Evolutionary conservation across 768 basidiomycete species (phyloP).

Genomic region (Hemileccinum impolitum): DNA sequence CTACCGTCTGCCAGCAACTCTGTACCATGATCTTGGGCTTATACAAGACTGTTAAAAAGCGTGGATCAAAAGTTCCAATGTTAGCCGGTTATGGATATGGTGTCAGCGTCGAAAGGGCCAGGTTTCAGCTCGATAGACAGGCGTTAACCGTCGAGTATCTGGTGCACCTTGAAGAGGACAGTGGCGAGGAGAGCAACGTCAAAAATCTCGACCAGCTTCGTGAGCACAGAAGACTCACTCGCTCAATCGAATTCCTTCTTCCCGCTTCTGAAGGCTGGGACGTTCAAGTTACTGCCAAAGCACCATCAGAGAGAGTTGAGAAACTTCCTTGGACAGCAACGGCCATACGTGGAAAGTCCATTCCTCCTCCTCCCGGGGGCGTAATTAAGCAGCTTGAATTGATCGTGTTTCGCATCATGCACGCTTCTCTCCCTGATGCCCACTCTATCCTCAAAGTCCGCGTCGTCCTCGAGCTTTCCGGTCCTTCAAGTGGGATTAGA

Average conservation of each 20-base stretch:
- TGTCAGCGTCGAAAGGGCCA: constrained; percentile 72
- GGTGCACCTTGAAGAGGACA: constrained; percentile 64
- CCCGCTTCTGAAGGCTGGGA: constrained; percentile 83
- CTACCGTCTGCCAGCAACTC: constrained; percentile 72
- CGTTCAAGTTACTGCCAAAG: constrained; percentile 71
- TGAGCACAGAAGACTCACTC: constrained; percentile 66
- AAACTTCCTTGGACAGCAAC: constrained; percentile 69
- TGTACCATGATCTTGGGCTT: constrained; percentile 82
- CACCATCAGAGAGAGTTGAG: constrained; percentile 69
- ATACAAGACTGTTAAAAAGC: constrained; percentile 75
- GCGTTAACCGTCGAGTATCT: constrained; percentile 81
- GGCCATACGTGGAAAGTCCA: constrained; percentile 46
- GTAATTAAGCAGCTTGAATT: constrained; percentile 45
- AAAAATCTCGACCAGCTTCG: constrained; percentile 65
- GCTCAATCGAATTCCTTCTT: constrained; percentile 79
- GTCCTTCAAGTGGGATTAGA: constrained; percentile 71
- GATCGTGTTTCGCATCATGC: constrained; percentile 61
- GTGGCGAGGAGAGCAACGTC: constrained; percentile 20
- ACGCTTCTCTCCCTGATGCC: constrained; percentile 65
- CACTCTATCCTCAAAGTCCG: constrained; percentile 81
- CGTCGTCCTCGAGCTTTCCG: constrained; percentile 75
- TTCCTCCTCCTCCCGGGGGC: constrained; percentile 26
- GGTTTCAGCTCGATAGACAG: constrained; percentile 80
- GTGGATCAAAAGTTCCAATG: constrained; percentile 71
- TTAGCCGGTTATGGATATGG: constrained; percentile 78